phyloP scores from a whole-genome alignment of 2,329 filamentous ascomycete species.

The Fusarium napiforme region DNA sequence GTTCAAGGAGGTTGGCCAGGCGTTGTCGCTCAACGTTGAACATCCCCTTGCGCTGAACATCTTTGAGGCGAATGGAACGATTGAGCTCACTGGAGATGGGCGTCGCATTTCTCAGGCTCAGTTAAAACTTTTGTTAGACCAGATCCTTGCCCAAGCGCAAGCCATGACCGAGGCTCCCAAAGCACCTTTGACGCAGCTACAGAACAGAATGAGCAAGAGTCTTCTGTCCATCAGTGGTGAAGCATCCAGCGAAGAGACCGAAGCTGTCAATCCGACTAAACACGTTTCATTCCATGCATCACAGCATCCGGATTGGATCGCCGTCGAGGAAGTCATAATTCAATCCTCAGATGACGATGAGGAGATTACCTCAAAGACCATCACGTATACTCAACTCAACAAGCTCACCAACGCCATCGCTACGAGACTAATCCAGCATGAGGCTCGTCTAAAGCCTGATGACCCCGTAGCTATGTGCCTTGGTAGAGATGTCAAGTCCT shows the following conservation, averaged over 20 bases:
- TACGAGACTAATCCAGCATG: neutral
- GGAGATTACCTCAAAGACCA: neutral
- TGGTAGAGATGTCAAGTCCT: constrained; percentile 7
- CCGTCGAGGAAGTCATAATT: constrained; percentile 9
- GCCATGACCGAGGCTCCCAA: neutral
- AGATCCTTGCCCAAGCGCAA: constrained; percentile 9
- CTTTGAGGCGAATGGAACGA: neutral
- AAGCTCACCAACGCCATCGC: neutral
- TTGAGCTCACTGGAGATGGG: constrained; percentile 25
- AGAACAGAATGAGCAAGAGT: neutral
- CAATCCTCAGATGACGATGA: neutral
- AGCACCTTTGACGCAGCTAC: neutral
- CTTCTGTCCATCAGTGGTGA: neutral
- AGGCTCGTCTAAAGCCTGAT: neutral
- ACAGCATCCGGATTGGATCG: constrained; percentile 18
- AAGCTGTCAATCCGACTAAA: neutral
- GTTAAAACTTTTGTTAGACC: constrained; percentile 7
- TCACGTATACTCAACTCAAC: constrained; percentile 7
- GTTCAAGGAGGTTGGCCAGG: constrained; percentile 18
- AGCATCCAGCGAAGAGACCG: fast-evolving
- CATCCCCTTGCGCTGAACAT: constrained; percentile 20
- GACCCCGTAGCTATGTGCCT: constrained; percentile 14
- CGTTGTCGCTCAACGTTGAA: constrained; percentile 24
- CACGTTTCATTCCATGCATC: neutral
- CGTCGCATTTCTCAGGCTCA: constrained; percentile 18